Conservation (phyloP, 345 rosid genomes). For the Excoecaria agallocha region DNA sequence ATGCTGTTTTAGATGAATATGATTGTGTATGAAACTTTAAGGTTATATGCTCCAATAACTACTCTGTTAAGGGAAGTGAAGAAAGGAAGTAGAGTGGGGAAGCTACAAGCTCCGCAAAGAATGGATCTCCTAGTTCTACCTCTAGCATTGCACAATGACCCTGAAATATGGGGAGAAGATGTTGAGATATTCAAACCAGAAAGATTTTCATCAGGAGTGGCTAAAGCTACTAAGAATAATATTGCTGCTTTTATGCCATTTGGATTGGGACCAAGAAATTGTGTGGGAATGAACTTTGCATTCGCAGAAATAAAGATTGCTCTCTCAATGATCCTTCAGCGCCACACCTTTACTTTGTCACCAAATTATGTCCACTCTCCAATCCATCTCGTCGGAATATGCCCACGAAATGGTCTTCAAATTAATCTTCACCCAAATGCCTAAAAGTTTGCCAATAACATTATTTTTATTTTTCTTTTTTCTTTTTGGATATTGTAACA, state of each 20-base stretch:
- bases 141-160: constrained; percentile 28
- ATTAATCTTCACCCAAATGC: constrained; percentile 23
- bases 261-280: constrained; percentile 34
- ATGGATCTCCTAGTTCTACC: constrained; percentile 16
- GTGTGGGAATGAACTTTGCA: constrained; percentile 34
- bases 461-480: no score
- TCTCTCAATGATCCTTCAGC: constrained; percentile 39
- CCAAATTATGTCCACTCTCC: constrained; percentile 36
- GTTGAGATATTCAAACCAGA: constrained; percentile 32
- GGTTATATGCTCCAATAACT: constrained; percentile 14
- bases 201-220: constrained; percentile 28
- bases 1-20: constrained; percentile 8
- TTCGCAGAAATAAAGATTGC: constrained; percentile 30
- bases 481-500: no score
- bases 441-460: no score
- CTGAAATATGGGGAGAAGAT: constrained; percentile 36
- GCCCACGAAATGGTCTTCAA: constrained; percentile 36
- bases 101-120: constrained; percentile 15
- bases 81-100: constrained; percentile 23
- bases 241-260: constrained; percentile 28
- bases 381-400: neutral
- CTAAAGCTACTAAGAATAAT: constrained; percentile 36
- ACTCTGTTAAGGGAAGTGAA: constrained; percentile 2
- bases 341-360: constrained; percentile 33
- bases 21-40: constrained; percentile 21